Base-by-base conservation (phyloP, 768 basidiomycete species). In the Clavaria fumosa region DNA sequence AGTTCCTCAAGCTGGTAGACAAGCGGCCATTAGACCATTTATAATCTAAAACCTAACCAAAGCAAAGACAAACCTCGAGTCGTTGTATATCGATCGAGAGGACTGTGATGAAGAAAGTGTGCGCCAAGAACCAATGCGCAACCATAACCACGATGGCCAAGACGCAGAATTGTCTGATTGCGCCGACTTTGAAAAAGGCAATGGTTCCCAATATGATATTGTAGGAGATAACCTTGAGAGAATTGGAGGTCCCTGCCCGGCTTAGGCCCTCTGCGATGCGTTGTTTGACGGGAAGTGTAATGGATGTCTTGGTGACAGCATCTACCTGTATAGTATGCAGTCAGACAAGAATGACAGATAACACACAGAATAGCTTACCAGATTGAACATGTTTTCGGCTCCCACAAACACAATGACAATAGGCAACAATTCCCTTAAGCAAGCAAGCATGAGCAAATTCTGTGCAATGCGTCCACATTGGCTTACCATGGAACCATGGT, bases 51-150 rank as follows among this genome's bases (percentile, higher is more conserved):
- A 21, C 32, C 6, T 32, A 35, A 19, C 12, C 23, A 37, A 41
- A 24, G 4, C 1, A 24, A 41, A 23, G 19, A 58, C 67, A 34
- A 48, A 75, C 78, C 61, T 93, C 93, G 18, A 99, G 59, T 32
- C 93, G 75, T 47, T 95, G 90, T 32, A 96, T 76, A 61, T 99
- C 93, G 47, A 99, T 95, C 0, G 88, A 89, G 17, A 99, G 61
- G 19, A 95, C 89, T 5, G 91, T 83, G 45, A 91, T 66, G 59
- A 93, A 96, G 60, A 96, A 93, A 0, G 89, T 95, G 51, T 95
- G 86, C 11, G 93, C 80, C 43, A 97, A 68, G 61, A 91, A 93
- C 89, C 89, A 97, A 54, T 97, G 91, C 11, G 89, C 90, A 21
- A 96, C 81, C 15, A 96, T 68, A 7, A 96, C 88, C 17, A 96